These are phyloP conservation scores for Blastocystis sp. DNA, from an alignment of 352 stramenopile species.

Conservation along the genomic window DNA sequence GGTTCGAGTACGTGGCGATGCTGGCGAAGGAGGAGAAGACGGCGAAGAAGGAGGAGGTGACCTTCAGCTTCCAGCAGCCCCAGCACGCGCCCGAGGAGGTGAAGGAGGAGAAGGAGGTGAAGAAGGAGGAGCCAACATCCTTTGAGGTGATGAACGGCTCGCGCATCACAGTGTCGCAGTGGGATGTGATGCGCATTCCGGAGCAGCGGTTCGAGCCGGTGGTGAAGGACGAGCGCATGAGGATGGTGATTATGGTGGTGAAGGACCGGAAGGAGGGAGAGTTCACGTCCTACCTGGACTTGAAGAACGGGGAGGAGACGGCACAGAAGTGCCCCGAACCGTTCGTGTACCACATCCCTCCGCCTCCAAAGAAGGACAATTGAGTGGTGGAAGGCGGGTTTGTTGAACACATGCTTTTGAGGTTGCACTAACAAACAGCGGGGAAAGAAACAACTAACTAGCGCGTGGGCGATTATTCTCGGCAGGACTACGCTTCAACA, in stretches of 20 bases:
- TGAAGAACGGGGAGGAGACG: not conserved
- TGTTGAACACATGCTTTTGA: conserved; percentile 21
- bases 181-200: not conserved
- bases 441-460: no score
- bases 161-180: conserved; percentile 5
- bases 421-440: no score
- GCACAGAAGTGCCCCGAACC: not conserved
- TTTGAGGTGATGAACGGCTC: conserved; percentile 17
- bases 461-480: not conserved
- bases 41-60: conserved; percentile 4
- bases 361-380: not conserved
- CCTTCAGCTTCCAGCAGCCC: conserved; percentile 28
- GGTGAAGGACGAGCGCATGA: not conserved
- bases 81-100: no score
- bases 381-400: not conserved
- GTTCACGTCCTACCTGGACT: not conserved
- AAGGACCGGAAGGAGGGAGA: not conserved
- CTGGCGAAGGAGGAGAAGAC: conserved; percentile 28
- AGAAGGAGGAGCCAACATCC: not conserved
- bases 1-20: conserved; percentile 22
- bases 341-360: conserved; percentile 51
- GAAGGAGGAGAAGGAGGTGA: not conserved
- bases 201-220: not conserved
- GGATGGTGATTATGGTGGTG: conserved; percentile 2
- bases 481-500: not conserved